Percentiles rank a stretch among this genome's conserved stretches.
Evolutionary conservation across 2,329 filamentous ascomycete genomes (phyloP).

Genomic region (Verticillium dahliae): DNA sequence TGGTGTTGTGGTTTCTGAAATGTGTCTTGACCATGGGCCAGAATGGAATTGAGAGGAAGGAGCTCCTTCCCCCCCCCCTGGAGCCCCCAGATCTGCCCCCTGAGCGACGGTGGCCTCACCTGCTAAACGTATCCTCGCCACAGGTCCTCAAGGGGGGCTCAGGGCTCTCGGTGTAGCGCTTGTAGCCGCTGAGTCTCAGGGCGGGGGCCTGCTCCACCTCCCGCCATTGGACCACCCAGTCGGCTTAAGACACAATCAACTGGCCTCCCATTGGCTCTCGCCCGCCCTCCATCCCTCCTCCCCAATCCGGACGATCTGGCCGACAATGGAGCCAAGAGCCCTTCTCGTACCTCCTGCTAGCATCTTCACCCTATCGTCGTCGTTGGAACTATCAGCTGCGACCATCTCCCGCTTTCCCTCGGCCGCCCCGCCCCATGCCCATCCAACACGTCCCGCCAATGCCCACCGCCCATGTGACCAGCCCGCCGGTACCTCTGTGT

Average conservation of each 20-base stretch:
- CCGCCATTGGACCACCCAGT: background rate
- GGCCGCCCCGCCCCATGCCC: slow-evolving; percentile 7
- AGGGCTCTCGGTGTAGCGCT: background rate
- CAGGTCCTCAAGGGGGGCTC: background rate
- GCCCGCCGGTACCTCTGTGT: slow-evolving; percentile 19
- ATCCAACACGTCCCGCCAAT: background rate
- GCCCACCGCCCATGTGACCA: slow-evolving; percentile 14
- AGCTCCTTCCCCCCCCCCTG: background rate
- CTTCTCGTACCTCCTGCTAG: background rate
- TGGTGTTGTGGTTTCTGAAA: background rate
- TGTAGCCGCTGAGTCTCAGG: background rate
- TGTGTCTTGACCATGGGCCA: background rate
- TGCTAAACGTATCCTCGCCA: background rate
- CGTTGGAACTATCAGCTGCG: background rate
- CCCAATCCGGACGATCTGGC: background rate
- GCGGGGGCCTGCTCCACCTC: background rate
- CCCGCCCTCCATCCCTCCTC: background rate
- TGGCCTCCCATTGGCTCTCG: background rate
- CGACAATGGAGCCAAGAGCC: background rate
- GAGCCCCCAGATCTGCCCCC: background rate
- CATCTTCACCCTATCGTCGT: background rate
- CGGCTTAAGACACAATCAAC: background rate
- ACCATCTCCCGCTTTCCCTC: slow-evolving; percentile 14
- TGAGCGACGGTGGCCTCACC: background rate
- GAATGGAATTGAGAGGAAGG: background rate